Evolutionary conservation across 108 stramenopile genomes (phyloP), one percentile per base, ranked within the genome.

Genomic region (Nannochloropsis gaditana): DNA sequence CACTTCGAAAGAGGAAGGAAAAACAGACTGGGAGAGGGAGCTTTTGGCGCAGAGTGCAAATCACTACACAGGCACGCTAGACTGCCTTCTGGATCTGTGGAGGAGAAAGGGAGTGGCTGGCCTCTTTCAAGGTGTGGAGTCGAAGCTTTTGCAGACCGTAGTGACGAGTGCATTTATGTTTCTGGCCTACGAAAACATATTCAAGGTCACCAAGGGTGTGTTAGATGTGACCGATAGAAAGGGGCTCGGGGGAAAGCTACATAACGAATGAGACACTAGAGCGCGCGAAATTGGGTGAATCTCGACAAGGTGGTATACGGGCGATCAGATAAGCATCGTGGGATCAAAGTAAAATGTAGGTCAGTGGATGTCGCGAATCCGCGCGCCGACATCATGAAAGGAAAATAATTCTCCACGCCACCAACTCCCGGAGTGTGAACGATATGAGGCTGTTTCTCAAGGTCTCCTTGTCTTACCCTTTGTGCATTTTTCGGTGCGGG

Each of bases 91-190:
- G 45, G 83, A 93, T 80, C 90, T 96, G 84, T 94, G 92, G 83
- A 84, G 90, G 43, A 83, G 80, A 11, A 93, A 92, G 9, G 95
- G 95, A 9, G 89, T 94, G 17, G 86, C 81, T 1, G 94, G 91
- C 11, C 85, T 93, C 85, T 97, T 93, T 89, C 90, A 91, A 79
- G 97, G 97, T 21, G 94, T 97, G 94, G 90, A 93, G 45, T 95
- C 96, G 0, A 97, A 97, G 84, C 85, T 97, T 43, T 81, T 95
- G 21, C 96, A 96, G 82, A 96, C 97, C 0, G 96, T 96, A 3
- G 87, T 96, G 84, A 95, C 96, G 8, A 86, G 89, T 44, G 85
- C 85, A 15, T 43, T 89, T 1, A 79, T 86, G 41, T 96, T 95
- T 88, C 89, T 96, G 89, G 94, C 94, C 9, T 96, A 96, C 86